These are phyloP conservation scores for Potentilla sterilis DNA, from an alignment of 306 rosid genomes.

Conservation along the genomic window DNA sequence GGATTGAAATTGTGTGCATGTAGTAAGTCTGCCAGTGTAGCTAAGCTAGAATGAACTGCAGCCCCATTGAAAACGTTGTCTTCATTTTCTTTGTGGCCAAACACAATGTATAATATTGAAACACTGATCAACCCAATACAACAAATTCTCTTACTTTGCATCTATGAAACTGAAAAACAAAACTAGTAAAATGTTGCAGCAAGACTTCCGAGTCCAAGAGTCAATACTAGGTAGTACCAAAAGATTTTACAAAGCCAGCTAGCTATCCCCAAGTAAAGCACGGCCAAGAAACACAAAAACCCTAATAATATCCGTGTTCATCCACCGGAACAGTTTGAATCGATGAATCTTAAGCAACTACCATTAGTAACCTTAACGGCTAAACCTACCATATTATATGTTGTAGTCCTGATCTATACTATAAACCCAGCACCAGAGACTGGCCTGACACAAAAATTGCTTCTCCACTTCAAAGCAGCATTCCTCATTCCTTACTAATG, in stretches of 20 bases:
- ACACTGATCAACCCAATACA: neutral
- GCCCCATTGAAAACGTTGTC: neutral
- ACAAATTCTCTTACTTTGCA: neutral
- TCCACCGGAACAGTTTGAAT: neutral
- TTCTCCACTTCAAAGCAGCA: neutral
- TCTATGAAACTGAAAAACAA: neutral
- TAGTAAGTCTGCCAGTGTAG: no score
- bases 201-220: conserved; percentile 6
- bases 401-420: neutral
- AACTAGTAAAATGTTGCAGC: neutral
- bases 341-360: neutral
- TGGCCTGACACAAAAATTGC: neutral
- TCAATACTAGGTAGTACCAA: conserved; percentile 1
- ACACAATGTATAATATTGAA: neutral
- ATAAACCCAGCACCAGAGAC: neutral
- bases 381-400: neutral
- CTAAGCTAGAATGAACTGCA: neutral
- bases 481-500: neutral
- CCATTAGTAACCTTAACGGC: conserved; percentile 10
- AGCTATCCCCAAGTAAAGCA: neutral
- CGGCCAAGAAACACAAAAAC: neutral
- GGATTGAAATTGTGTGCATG: no score
- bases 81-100: neutral
- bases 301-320: neutral
- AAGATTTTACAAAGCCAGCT: conserved; percentile 23